Base-by-base conservation (phyloP, 176 grass and related monocot genomes). In the Cocos nucifera region DNA sequence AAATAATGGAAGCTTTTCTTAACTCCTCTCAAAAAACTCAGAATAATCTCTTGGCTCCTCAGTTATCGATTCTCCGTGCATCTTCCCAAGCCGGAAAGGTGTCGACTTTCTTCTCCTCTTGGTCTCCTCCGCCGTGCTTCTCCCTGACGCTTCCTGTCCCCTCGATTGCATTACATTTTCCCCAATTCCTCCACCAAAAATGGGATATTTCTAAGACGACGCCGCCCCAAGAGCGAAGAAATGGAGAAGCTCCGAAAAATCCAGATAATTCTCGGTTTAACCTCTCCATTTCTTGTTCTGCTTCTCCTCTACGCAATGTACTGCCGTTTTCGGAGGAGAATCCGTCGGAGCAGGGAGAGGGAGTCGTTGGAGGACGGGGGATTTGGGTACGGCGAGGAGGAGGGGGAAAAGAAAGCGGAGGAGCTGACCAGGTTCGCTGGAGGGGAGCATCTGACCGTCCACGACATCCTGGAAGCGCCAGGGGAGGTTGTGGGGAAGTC, bases 401-500 rank as follows among this genome's bases (percentile, higher is more conserved):
- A 0, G 67, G 26, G 14, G 51, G 54, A 5, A 50, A 50, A 1
- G 69, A 17, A 77, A 15, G 62, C 18, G 48, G 90, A 95, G 75
- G 77, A 57, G 53, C 73, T 95, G 5, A 17, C 87, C 61, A 84
- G 61, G 69, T 95, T 95, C 86, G 67, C 77, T 4, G 86, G 86
- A 18, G 91, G 86, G 20, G 91, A 90, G 78, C 35, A 72, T 70
- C 81, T 95, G 32, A 95, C 91, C 39, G 83, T 81, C 23, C 55
- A 62, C 66, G 73, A 70, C 51, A 90, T 95, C 71, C 72, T 95
- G 10, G 86, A 95, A 77, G 86, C 90, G 22, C 90, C 90, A 19
- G 90, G 86, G 14, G 91, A 95, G 77, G 91, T 95, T 59, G 75
- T 95, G 7, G 80, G 83, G 63, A 95, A 95, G 73, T 95, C 83